Evolutionary conservation across 768 basidiomycete genomes (phyloP).

Genomic region (Pisolithus sp.): DNA sequence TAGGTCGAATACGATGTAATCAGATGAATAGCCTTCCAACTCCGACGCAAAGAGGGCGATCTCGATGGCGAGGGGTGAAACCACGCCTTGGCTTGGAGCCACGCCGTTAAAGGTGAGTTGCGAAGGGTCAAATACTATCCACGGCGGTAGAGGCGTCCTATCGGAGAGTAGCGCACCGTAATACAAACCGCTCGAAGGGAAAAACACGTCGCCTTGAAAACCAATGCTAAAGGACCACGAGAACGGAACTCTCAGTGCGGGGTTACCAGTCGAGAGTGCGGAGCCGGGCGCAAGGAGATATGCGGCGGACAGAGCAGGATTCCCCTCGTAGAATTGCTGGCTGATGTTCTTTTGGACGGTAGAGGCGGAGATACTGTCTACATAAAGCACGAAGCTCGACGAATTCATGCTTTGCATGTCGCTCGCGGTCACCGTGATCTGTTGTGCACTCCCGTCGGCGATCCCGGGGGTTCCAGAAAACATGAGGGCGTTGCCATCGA

Average conservation of each 20-base stretch:
- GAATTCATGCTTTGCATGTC: slow-evolving; percentile 47
- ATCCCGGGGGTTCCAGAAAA: slow-evolving; percentile 65
- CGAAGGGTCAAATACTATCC: slow-evolving; percentile 65
- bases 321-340: slow-evolving; percentile 54
- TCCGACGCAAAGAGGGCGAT: slow-evolving; percentile 68
- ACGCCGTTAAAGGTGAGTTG: slow-evolving; percentile 76
- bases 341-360: slow-evolving; percentile 45
- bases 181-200: slow-evolving; percentile 40
- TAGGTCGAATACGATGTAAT: slow-evolving; percentile 53
- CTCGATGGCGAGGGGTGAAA: slow-evolving; percentile 37
- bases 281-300: slow-evolving; percentile 58
- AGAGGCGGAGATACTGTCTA: slow-evolving; percentile 49
- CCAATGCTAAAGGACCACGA: slow-evolving; percentile 91
- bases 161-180: slow-evolving; percentile 62
- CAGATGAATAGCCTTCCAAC: slow-evolving; percentile 62
- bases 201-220: slow-evolving; percentile 60
- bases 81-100: slow-evolving; percentile 44
- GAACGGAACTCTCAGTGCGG: slow-evolving; percentile 67
- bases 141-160: slow-evolving; percentile 66
- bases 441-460: slow-evolving; percentile 55
- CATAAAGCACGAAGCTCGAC: slow-evolving; percentile 49
- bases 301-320: slow-evolving; percentile 69
- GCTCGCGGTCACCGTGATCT: slow-evolving; percentile 58
- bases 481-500: slow-evolving; percentile 52
- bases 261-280: slow-evolving; percentile 43